Conservation (phyloP, 352 stramenopile genomes). For the Phytophthora tubulina region DNA sequence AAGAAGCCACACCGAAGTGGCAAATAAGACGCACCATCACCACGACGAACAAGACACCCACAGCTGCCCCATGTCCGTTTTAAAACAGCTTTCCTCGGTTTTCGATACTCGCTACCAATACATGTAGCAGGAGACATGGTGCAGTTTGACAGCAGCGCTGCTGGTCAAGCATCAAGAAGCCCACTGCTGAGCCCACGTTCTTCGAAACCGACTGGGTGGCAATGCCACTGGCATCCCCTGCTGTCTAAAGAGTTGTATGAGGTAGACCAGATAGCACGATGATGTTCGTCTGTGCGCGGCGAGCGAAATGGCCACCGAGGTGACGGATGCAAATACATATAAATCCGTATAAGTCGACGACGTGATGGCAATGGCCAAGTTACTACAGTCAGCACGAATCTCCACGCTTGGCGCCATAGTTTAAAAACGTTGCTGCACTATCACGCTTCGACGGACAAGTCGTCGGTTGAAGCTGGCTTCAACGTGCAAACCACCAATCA, state of each 20-base stretch:
- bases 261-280: background rate
- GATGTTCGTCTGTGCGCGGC: background rate
- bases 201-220: slow-evolving; percentile 16
- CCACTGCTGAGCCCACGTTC: slow-evolving; percentile 2
- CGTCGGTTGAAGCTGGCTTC: slow-evolving; percentile 30
- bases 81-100: slow-evolving; percentile 15
- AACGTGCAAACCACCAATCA: slow-evolving; percentile 19
- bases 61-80: slow-evolving; percentile 18
- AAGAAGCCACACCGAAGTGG: background rate
- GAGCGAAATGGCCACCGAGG: slow-evolving; percentile 14
- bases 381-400: background rate
- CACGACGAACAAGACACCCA: slow-evolving; percentile 17
- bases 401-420: too few relatives aligned
- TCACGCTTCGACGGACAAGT: slow-evolving; percentile 20
- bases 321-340: background rate
- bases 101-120: background rate
- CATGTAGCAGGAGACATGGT: background rate
- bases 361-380: background rate
- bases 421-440: background rate
- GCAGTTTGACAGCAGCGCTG: background rate
- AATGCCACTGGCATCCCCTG: background rate
- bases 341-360: background rate
- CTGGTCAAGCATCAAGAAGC: slow-evolving; percentile 18
- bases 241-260: slow-evolving; percentile 6
- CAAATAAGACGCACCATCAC: slow-evolving; percentile 7